These are phyloP conservation scores for Nasturtium officinale DNA, from an alignment of 345 rosid species.

Conservation along the genomic window DNA sequence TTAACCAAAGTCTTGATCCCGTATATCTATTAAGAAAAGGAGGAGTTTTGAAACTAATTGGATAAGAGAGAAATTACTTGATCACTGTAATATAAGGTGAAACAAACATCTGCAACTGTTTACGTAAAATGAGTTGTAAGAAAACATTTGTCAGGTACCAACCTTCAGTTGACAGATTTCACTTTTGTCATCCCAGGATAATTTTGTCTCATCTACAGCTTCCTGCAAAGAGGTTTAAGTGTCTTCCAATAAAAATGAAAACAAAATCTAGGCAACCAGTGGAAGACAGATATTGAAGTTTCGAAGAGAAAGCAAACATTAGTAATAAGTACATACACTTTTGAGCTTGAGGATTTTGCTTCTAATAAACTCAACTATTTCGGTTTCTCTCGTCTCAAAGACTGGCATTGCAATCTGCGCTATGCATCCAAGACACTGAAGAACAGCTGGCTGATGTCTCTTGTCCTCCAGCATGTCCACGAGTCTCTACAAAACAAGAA, in stretches of 20 bases:
- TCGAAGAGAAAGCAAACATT: constrained; percentile 36
- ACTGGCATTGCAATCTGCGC: constrained; percentile 97
- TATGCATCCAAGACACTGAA: constrained; percentile 95
- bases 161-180: constrained; percentile 93
- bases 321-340: constrained; percentile 55
- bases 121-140: not conserved
- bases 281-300: constrained; percentile 20
- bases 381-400: constrained; percentile 93
- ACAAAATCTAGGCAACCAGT: constrained; percentile 21
- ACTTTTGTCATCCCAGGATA: constrained; percentile 79
- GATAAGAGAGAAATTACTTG: constrained; percentile 24
- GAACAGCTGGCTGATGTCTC: constrained; percentile 86
- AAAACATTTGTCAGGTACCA: constrained; percentile 35
- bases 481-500: constrained; percentile 69
- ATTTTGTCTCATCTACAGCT: constrained; percentile 49
- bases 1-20: constrained; percentile 92
- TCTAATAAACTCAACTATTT: constrained; percentile 74
- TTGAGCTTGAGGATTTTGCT: constrained; percentile 65
- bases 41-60: constrained; percentile 20
- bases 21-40: constrained; percentile 58
- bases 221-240: constrained; percentile 57
- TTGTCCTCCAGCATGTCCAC: constrained; percentile 93
- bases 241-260: constrained; percentile 27
- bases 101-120: constrained; percentile 7
- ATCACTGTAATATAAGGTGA: constrained; percentile 23